A percentile compares a stretch with the other conserved stretches of the same genome.
phyloP scores from a whole-genome alignment of 2,329 filamentous ascomycete genomes.

The Venturia effusa region DNA sequence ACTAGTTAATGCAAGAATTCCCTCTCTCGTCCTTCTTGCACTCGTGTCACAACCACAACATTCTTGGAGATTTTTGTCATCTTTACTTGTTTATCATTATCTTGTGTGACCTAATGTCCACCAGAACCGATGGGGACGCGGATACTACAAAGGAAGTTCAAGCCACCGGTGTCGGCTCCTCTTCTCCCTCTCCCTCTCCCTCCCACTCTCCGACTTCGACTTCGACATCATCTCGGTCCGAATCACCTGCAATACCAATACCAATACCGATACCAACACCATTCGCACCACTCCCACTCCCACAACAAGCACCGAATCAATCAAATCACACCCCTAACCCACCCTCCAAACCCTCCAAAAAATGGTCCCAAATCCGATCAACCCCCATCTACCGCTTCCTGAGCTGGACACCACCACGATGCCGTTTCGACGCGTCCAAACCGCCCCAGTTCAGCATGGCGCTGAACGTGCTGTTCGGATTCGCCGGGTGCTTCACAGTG shows the following conservation, averaged over 20 bases:
- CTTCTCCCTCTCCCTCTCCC: neutral
- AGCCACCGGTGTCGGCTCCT: neutral
- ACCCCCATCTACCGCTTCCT: neutral
- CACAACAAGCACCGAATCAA: neutral
- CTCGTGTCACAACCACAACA: neutral
- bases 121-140: neutral
- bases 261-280: neutral
- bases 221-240: no score
- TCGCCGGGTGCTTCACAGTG: constrained; percentile 58
- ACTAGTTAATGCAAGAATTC: neutral
- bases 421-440: constrained; percentile 55
- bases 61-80: no score
- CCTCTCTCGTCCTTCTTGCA: neutral
- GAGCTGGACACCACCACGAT: constrained; percentile 50
- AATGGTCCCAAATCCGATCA: neutral
- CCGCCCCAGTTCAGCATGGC: constrained; percentile 58
- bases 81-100: no score
- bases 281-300: no score
- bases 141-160: neutral
- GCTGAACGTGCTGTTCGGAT: constrained; percentile 60
- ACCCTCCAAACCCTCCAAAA: neutral
- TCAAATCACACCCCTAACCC: neutral
- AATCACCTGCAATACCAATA: neutral
- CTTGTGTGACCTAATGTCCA: no score
- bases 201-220: no score